Base-by-base conservation (phyloP, 2,329 filamentous ascomycete species). In the Aureobasidium sp. region DNA sequence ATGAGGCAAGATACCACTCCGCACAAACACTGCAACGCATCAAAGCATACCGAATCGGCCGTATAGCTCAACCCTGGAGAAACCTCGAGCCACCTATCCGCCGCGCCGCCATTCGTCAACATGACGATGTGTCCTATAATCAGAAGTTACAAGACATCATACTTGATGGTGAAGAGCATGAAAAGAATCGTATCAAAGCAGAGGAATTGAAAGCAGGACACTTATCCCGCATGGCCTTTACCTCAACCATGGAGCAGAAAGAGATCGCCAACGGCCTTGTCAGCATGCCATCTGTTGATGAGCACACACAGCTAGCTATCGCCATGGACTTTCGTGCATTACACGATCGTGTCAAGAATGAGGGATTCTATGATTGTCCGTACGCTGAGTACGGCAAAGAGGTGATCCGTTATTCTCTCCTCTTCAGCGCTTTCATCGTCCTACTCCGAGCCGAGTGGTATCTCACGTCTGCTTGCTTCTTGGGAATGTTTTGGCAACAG, bases 401-500 rank as follows among this genome's bases (percentile, higher is more conserved):
- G 62, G 66, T 73, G 59, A 57, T 71, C n/a, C 77, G 81, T 10
- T 84, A 83, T 60, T 60, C 63, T 0, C 58, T 68, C 0, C 64
- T 84, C 6, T 83, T 84, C 55, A 60, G 56, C 0, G 53, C 64
- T 0, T 83, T 80, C 61, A 53, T 75, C 8, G 62, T 70, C 16
- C 60, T 73, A 2, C 67, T 84, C 2, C 66, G 67, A 54, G 62
- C 66, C 27, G 70, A 71, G 34, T 84, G 79, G 78, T 84, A 80
- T 63, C 63, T 78, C 48, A 73, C 75, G 1, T 82, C 79, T 3
- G 78, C 79, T 30, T 58, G 76, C 16, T 80, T 78, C 58, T 65
- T 85, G n/a, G 82, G 81, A 3, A 53, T 80, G 12, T 83, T 84
- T 63, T 84, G 81, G 79, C 81, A 84, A 61, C 81, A 84, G 69